Evolutionary conservation across 768 basidiomycete genomes (phyloP).

Genomic region (Termitomyces titanicus): DNA sequence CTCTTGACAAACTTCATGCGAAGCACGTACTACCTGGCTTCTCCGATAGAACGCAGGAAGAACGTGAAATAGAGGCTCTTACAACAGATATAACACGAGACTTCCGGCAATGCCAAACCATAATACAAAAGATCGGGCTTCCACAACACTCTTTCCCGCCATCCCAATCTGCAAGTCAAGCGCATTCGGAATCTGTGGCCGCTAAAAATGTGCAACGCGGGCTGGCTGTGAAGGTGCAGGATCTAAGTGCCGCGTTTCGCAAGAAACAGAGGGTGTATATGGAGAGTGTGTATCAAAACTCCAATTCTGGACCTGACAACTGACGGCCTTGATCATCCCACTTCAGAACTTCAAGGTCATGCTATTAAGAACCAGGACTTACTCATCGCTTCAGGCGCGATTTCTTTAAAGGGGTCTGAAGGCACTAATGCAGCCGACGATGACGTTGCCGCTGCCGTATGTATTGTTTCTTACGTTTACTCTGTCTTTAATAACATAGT

Average conservation of each 20-base stretch:
- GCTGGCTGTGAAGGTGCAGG: slow-evolving; percentile 94
- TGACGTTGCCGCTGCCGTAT: slow-evolving; percentile 81
- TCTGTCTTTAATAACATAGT: slow-evolving; percentile 3
- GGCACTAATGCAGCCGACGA: slow-evolving; percentile 85
- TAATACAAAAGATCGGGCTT: slow-evolving; percentile 75
- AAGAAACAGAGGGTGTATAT: slow-evolving; percentile 99
- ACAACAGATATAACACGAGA: slow-evolving; percentile 90
- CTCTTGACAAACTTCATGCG: slow-evolving; percentile 92
- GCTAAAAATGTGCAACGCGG: slow-evolving; percentile 95
- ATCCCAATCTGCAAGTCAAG: slow-evolving; percentile 32
- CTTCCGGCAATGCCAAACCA: slow-evolving; percentile 56
- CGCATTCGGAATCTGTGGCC: slow-evolving; percentile 53
- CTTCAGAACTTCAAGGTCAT: slow-evolving; percentile 91
- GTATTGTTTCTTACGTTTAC: slow-evolving; percentile 27
- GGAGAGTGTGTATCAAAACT: slow-evolving; percentile 71
- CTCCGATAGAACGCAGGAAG: slow-evolving; percentile 90
- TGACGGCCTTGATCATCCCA: slow-evolving; percentile 1
- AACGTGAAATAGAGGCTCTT: slow-evolving; percentile 85
- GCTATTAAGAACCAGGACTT: slow-evolving; percentile 97
- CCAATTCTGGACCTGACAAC: background rate
- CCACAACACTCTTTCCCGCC: slow-evolving; percentile 66
- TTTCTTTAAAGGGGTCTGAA: slow-evolving; percentile 79
- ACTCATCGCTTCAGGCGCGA: slow-evolving; percentile 80
- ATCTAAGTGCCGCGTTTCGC: slow-evolving; percentile 85
- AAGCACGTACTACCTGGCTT: slow-evolving; percentile 96